Evolutionary conservation across 2,329 filamentous ascomycete species (phyloP), one percentile per base, ranked within the genome.

Genomic region (Beauveria pseudobassiana): DNA sequence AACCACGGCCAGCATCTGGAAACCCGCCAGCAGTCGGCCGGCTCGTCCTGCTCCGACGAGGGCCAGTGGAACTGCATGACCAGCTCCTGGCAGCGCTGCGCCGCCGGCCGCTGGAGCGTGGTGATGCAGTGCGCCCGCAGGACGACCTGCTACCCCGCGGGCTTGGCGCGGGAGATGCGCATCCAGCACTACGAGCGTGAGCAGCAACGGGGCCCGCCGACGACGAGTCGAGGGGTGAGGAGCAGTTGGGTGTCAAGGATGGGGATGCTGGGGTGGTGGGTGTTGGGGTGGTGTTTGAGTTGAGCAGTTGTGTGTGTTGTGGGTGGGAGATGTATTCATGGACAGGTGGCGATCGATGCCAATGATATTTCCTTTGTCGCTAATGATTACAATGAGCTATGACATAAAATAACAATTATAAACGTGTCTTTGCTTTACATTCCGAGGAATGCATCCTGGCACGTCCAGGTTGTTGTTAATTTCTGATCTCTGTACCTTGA

Each of bases 1-100:
- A 6, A n/a, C 18, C 5, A 22, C 42, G 1, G 14, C 26, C 20
- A 24, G 8, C 38, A 16, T 24, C 14, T 50, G 8, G 16, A 34
- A 2, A 2, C 50, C 9, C 38, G 57, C 12, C 34, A 60, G 40
- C 52, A 75, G 63, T 63, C 70, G 14, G 69, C 67, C 3, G 78
- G 78, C 22, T 70, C 76, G 2, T 65, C 69, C 5, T 83, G 80
- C 69, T 69, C 71, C 12, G 67, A 71, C 14, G 80, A 83, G 63
- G 80, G 81, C n/a, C 75, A 77, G 64, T 83, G 81, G 81, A 81
- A 82, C 69, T 83, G 81, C 72, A 77, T 83, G 72, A 74, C 72
- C 1, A 70, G 65, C 22, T 74, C 72, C 40, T 83, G 78, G 72
- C 81, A 83, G 69, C 76, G 80, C 30, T 83, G 81, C 66, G 78